Conservation (phyloP, 352 stramenopile species). For the Globisporangium cystogenes region DNA sequence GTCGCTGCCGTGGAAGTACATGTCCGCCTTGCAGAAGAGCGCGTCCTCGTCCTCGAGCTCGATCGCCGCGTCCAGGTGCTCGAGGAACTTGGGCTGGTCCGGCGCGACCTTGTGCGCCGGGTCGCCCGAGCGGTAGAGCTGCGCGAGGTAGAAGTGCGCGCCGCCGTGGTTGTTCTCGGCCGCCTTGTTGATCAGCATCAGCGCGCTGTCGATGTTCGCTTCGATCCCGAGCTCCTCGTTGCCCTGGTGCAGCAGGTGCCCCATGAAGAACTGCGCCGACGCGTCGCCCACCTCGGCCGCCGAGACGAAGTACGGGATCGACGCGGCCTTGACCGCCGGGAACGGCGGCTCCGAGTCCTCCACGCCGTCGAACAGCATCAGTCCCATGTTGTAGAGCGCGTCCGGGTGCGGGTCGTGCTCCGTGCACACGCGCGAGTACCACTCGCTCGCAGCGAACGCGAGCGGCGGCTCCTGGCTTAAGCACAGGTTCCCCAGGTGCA, state of each 20-base stretch:
- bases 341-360: slow-evolving; percentile 69
- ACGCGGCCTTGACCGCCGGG: slow-evolving; percentile 38
- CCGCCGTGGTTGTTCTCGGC: slow-evolving; percentile 62
- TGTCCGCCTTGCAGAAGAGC: slow-evolving; percentile 83
- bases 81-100: slow-evolving; percentile 51
- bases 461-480: slow-evolving; percentile 75
- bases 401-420: slow-evolving; percentile 60
- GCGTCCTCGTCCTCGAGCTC: slow-evolving; percentile 60
- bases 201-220: slow-evolving; percentile 47
- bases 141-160: slow-evolving; percentile 77
- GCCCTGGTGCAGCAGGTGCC: slow-evolving; percentile 71
- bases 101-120: slow-evolving; percentile 33
- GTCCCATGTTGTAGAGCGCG: slow-evolving; percentile 79
- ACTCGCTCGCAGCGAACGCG: slow-evolving; percentile 55
- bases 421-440: slow-evolving; percentile 60
- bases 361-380: slow-evolving; percentile 72
- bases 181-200: slow-evolving; percentile 77
- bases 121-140: slow-evolving; percentile 85
- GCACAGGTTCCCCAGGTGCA: slow-evolving; percentile 79
- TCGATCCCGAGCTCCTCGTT: slow-evolving; percentile 65
- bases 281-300: slow-evolving; percentile 71
- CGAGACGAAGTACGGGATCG: slow-evolving; percentile 74
- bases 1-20: slow-evolving; percentile 81
- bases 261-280: slow-evolving; percentile 86
- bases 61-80: slow-evolving; percentile 61